Base-by-base conservation (phyloP, 176 grass and related monocot species). In the Microstegium vimineum region DNA sequence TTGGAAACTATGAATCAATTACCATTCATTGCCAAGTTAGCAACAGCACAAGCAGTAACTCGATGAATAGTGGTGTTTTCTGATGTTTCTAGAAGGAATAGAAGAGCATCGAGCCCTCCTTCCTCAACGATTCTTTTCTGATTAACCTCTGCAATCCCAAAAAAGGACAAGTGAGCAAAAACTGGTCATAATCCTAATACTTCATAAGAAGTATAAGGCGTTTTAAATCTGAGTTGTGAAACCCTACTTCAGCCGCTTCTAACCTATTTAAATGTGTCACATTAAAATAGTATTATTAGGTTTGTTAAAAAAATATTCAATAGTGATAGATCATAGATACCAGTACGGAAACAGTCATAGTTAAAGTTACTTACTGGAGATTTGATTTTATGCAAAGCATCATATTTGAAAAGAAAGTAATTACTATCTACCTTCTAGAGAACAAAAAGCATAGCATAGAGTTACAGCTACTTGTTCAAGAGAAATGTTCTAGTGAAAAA, bases 21-120 rank as follows among this genome's bases (percentile, higher is more conserved):
- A 98, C 95, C 92, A 85, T 98, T 95, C 95, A 98, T 98, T 86
- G 95, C 95, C 86, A 98, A 88, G 80, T 98, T 98, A 77, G 95
- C 95, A 75, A 98, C 69, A 76, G 95, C 95, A 43, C 89, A 90
- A 83, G 95, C 82, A 77, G 95, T 94, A 40, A 92, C 89, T 95
- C 95, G 89, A 86, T 93, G 90, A 87, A 98, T 90, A 66, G 87
- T 90, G 32, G 85, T 87, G 72, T 87, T 92, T 82, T 98, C 86
- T 73, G 95, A 93, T 68, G 84, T 87, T 94, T 95, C 90, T 83
- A 98, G 87, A 88, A 98, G 92, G 66, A 79, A 83, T 62, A 98
- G 76, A 66, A 98, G 95, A 87, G 90, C 87, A 62, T 98, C 95
- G 42, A 98, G 31, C 13, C 92, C 95, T 74, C 95, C 95, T 91